A percentile compares a stretch with the other conserved stretches of the same genome.
These are phyloP conservation scores for Plasmodium knowlesi DNA, from an alignment of 169 alveolate genomes.

Conservation along the genomic window DNA sequence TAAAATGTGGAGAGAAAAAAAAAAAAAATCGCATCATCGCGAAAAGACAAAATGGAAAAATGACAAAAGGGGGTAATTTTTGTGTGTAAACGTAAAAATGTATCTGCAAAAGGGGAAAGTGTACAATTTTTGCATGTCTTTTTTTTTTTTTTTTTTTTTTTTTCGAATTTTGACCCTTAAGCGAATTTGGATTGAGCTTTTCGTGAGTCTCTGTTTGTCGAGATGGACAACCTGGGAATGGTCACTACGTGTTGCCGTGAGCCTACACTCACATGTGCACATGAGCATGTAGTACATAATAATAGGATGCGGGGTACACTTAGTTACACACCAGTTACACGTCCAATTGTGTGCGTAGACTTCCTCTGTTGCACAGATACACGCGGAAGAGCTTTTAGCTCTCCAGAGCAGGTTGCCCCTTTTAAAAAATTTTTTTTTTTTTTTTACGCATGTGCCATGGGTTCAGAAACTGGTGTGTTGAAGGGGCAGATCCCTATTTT, in stretches of 20 bases:
- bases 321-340: background rate
- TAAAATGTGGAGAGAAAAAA: background rate
- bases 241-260: background rate
- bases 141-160: background rate
- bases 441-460: background rate
- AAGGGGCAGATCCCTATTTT: background rate
- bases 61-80: background rate
- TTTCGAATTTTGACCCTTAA: background rate
- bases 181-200: background rate
- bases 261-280: too few relatives aligned
- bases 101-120: background rate
- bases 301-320: background rate
- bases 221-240: background rate
- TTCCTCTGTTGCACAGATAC: background rate
- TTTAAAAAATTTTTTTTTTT: background rate
- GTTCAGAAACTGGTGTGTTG: background rate
- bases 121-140: background rate
- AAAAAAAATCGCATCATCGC: background rate
- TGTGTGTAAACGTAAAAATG: background rate
- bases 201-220: background rate
- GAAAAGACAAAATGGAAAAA: background rate
- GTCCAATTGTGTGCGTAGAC: background rate
- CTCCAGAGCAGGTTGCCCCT: background rate
- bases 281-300: background rate
- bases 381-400: background rate